Percentiles rank a stretch among this genome's conserved stretches.
These are phyloP conservation scores for Corymbia maculata DNA, from an alignment of 345 rosid genomes.

Conservation along the genomic window DNA sequence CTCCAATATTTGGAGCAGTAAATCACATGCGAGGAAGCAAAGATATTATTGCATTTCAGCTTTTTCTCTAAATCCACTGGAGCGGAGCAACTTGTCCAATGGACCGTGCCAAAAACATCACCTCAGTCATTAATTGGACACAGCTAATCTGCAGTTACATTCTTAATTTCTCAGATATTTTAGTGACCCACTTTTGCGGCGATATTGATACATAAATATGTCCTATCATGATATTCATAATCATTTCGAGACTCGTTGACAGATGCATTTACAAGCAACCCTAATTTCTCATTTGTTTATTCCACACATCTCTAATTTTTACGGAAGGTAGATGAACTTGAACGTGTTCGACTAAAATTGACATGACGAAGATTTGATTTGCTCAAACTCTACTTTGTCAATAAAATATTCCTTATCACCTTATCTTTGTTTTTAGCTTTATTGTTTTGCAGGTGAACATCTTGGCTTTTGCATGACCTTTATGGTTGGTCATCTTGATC, in stretches of 20 bases:
- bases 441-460: background rate
- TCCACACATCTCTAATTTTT: background rate
- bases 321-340: background rate
- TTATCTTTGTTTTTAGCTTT: background rate
- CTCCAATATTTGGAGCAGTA: background rate
- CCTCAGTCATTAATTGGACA: background rate
- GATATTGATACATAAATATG: background rate
- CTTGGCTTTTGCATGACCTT: background rate
- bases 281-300: background rate
- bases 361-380: background rate
- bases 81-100: background rate
- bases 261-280: background rate
- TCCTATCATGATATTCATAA: rapidly evolving
- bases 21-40: background rate
- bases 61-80: background rate
- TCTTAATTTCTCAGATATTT: background rate
- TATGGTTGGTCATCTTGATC: background rate
- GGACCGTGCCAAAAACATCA: background rate
- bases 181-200: background rate
- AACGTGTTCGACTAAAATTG: background rate
- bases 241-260: background rate
- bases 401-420: background rate
- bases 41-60: background rate
- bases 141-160: background rate
- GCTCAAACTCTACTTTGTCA: background rate